Conservation (phyloP, 2,329 filamentous ascomycete genomes). For the Rosellinia necatrix region DNA sequence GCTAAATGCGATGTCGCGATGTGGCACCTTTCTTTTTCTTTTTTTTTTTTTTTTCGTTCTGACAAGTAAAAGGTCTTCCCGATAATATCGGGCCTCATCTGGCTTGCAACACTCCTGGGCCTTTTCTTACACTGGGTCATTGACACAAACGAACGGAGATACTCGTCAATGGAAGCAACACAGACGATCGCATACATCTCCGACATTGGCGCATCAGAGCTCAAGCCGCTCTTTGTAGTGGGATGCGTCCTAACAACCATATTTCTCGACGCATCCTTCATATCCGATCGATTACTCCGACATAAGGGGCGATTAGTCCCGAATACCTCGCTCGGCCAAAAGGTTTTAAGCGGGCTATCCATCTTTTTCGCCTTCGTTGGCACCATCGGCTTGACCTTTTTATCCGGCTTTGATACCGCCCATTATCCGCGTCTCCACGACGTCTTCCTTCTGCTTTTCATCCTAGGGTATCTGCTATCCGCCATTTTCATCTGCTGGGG, state of each 20-base stretch:
- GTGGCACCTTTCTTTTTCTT: too few relatives aligned
- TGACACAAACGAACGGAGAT: constrained; percentile 57
- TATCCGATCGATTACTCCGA: constrained; percentile 82
- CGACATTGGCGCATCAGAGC: constrained; percentile 62
- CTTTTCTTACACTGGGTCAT: constrained; percentile 73
- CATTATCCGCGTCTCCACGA: constrained; percentile 70
- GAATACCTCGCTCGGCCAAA: constrained; percentile 69
- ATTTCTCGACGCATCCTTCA: constrained; percentile 79
- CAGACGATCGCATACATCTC: constrained; percentile 75
- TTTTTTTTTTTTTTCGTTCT: too few relatives aligned
- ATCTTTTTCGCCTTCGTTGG: constrained; percentile 75
- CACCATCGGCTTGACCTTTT: constrained; percentile 77
- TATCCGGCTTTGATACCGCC: constrained; percentile 86
- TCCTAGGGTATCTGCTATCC: constrained; percentile 81
- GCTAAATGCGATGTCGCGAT: too few relatives aligned
- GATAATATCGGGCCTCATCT: constrained; percentile 67
- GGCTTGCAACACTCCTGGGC: constrained; percentile 70
- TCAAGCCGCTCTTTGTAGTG: constrained; percentile 80
- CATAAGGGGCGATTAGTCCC: constrained; percentile 78
- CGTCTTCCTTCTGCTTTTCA: constrained; percentile 80
- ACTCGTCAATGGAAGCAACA: constrained; percentile 60
- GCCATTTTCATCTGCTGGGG: constrained; percentile 90
- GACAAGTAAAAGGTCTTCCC: constrained; percentile 57
- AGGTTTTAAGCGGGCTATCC: constrained; percentile 62
- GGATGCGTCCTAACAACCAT: constrained; percentile 74